Conservation (phyloP, 2,329 filamentous ascomycete genomes). For the Sclerotinia nivalis region DNA sequence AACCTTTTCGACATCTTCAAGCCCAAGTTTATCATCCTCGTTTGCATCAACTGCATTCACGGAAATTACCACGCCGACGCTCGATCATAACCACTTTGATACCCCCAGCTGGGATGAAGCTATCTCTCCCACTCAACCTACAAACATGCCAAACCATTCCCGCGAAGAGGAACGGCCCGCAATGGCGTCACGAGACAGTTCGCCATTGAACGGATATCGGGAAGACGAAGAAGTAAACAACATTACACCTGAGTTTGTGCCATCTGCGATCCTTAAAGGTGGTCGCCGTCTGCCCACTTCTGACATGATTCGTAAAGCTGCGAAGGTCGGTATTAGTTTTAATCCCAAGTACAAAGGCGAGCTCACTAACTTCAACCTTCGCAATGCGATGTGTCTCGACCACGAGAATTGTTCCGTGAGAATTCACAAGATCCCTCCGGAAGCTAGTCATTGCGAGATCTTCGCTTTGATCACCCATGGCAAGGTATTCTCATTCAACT, state of each 20-base stretch:
- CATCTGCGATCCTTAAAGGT: slow-evolving; percentile 17
- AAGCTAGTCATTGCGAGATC: slow-evolving; percentile 23
- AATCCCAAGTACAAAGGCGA: slow-evolving; percentile 26
- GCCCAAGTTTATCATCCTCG: background rate
- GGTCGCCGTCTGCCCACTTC: background rate
- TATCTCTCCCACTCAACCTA: background rate
- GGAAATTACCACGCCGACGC: background rate
- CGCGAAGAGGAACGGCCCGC: background rate
- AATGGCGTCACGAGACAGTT: background rate
- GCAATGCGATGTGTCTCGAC: slow-evolving; percentile 17
- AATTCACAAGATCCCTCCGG: slow-evolving; percentile 16
- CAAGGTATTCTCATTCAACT: slow-evolving; percentile 25
- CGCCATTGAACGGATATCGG: background rate
- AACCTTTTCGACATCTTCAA: background rate
- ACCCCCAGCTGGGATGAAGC: background rate
- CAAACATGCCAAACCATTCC: background rate
- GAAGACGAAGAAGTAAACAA: background rate
- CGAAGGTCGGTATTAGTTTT: background rate
- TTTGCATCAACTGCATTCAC: background rate
- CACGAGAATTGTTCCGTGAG: slow-evolving; percentile 24
- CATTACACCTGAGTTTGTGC: background rate
- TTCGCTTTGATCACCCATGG: slow-evolving; percentile 25
- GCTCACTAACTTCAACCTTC: slow-evolving; percentile 13
- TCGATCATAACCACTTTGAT: background rate
- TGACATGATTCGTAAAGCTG: slow-evolving; percentile 10